phyloP scores from a whole-genome alignment of 768 basidiomycete species.

The Strobilomyces dryophilus region DNA sequence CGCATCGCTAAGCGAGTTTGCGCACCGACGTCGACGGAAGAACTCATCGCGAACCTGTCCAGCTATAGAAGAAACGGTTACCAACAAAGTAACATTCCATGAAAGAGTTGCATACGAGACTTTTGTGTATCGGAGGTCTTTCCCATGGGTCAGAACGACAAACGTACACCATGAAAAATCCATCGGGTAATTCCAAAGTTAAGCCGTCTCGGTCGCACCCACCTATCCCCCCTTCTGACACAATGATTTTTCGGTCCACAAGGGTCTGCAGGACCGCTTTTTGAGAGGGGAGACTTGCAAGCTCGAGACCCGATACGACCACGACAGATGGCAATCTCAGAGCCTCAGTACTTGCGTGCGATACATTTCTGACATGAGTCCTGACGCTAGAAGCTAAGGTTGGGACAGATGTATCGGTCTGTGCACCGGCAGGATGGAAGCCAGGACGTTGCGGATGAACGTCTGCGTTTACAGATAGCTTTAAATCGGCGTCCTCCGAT shows the following conservation, averaged over 20 bases:
- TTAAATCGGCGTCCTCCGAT: slow-evolving; percentile 10
- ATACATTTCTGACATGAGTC: slow-evolving; percentile 10
- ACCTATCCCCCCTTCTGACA: slow-evolving; percentile 28
- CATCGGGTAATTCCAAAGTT: slow-evolving; percentile 45
- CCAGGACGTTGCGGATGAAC: slow-evolving; percentile 5
- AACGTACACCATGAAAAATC: slow-evolving; percentile 71
- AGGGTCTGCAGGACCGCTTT: slow-evolving; percentile 52
- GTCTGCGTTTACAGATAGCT: neutral
- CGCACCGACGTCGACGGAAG: slow-evolving; percentile 49
- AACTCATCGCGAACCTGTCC: slow-evolving; percentile 77
- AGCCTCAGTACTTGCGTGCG: slow-evolving; percentile 15
- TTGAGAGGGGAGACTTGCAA: slow-evolving; percentile 51
- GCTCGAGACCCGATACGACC: slow-evolving; percentile 69
- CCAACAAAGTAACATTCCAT: neutral
- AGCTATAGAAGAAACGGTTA: slow-evolving; percentile 42
- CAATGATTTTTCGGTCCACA: slow-evolving; percentile 44
- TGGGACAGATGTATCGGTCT: slow-evolving; percentile 16
- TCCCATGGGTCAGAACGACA: slow-evolving; percentile 62
- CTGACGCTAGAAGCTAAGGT: slow-evolving; percentile 10
- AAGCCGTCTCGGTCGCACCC: slow-evolving; percentile 25
- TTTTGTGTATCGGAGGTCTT: slow-evolving; percentile 60
- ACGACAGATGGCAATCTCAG: slow-evolving; percentile 52
- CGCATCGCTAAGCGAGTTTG: slow-evolving; percentile 33
- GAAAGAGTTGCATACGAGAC: slow-evolving; percentile 47
- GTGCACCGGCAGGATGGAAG: slow-evolving; percentile 6